Base-by-base conservation (phyloP, 805 yeast genomes). In the Wickerhamomyces pijperi region DNA sequence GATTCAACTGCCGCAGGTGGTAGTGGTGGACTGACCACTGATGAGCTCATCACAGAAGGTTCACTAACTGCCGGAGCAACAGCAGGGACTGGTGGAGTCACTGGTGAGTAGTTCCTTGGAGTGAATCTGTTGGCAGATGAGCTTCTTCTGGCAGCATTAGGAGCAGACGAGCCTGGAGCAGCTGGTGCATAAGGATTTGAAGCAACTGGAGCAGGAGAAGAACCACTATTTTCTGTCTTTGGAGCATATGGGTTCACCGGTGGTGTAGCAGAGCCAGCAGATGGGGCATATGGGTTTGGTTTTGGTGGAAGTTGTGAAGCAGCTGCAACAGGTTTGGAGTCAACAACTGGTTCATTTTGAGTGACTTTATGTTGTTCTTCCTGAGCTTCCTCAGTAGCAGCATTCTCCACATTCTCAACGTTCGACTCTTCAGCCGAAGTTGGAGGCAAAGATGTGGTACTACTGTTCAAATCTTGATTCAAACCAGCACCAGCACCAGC, bases 211-310 rank as follows among this genome's bases (percentile, higher is more conserved):
- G 36, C 29, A 14, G 31, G 31, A 20, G 12, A 28, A 8, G 36
- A 5, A 34, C n/a, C n/a, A n/a, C n/a, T n/a, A n/a, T n/a, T n/a
- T n/a, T n/a, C n/a, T n/a, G 15, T 28, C 13, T 19, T 25, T n/a
- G 33, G 14, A 11, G 19, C 18, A 19, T 29, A 13, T n/a, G 33
- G 16, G n/a, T 18, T 34, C 17, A 15, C n/a, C 9, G 34, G 19
- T 5, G 19, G 8, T 8, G 34, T 5, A 31, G 18, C 19, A 31
- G n/a, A n/a, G n/a, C n/a, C n/a, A n/a, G 34, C 19, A 15, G 34
- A 6, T 28, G 47, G 46, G 3, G 43, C 44, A 31, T 17, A 5
- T 20, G 47, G 45, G 4, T 41, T 43, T 21, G 36, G 14, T 11
- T 8, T 5, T 8, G 29, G 14, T 9, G 14, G 38, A 12, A 41